Conservation (phyloP, 2,329 filamentous ascomycete genomes). For the Pyrenochaeta sp. region DNA sequence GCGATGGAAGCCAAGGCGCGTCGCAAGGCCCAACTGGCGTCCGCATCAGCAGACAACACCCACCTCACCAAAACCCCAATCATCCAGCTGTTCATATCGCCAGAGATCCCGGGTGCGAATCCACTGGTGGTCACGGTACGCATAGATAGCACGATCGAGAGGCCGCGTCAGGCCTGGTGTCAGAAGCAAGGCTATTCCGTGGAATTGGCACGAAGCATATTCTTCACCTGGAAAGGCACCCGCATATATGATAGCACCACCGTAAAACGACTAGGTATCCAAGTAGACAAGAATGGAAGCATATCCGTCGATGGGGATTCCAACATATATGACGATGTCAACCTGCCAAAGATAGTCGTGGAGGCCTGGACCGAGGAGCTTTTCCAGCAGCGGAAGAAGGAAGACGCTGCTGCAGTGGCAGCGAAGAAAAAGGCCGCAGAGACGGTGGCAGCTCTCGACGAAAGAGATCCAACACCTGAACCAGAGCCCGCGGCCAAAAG, state of each 20-base stretch:
- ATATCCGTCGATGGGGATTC: conserved; percentile 49
- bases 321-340: conserved; percentile 61
- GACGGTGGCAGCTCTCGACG: conserved; percentile 17
- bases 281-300: conserved; percentile 51
- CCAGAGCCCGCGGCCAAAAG: conserved; percentile 41
- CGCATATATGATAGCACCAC: conserved; percentile 79
- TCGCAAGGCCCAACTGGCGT: conserved; percentile 17
- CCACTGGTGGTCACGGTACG: conserved; percentile 70
- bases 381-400: conserved; percentile 61
- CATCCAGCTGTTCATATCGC: conserved; percentile 72
- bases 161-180: conserved; percentile 75
- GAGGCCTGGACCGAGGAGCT: conserved; percentile 77
- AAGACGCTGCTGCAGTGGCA: conserved; percentile 33
- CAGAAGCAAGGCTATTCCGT: conserved; percentile 63
- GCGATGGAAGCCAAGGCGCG: conserved; percentile 36
- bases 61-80: conserved; percentile 33
- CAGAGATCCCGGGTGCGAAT: conserved; percentile 67
- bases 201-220: conserved; percentile 63
- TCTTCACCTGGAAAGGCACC: conserved; percentile 80
- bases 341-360: conserved; percentile 67
- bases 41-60: conserved; percentile 9
- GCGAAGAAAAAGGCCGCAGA: conserved; percentile 50
- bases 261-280: conserved; percentile 55
- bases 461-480: conserved; percentile 26
- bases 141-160: conserved; percentile 70